A percentile compares a stretch with the other conserved stretches of the same genome.
Conservation (phyloP, 352 stramenopile species). For the Phytophthora citricola region DNA sequence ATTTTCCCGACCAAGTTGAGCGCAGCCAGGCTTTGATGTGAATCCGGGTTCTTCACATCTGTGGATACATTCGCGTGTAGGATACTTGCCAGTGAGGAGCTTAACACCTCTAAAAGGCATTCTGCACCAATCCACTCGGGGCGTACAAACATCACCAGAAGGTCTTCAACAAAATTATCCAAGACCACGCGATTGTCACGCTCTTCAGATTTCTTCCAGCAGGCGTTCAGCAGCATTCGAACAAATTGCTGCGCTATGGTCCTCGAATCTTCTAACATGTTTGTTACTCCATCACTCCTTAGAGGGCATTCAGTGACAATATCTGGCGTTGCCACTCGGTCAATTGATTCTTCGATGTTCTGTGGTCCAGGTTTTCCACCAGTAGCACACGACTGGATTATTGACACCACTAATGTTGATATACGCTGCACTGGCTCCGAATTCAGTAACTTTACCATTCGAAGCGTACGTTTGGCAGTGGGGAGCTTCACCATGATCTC, state of each 20-base stretch:
- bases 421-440: conserved; percentile 73
- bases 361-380: conserved; percentile 8
- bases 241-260: conserved; percentile 58
- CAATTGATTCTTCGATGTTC: conserved; percentile 15
- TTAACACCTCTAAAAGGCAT: conserved; percentile 75
- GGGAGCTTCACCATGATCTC: conserved; percentile 80
- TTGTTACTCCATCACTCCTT: conserved; percentile 16
- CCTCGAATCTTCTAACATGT: conserved; percentile 39
- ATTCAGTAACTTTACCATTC: conserved; percentile 71
- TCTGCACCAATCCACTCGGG: conserved; percentile 83
- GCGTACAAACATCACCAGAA: conserved; percentile 82
- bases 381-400: conserved; percentile 63
- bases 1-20: conserved; percentile 82
- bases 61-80: conserved; percentile 61
- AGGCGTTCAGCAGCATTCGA: conserved; percentile 63
- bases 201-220: conserved; percentile 86
- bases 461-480: conserved; percentile 70
- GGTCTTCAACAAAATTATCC: conserved; percentile 86
- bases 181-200: conserved; percentile 75
- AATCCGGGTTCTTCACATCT: conserved; percentile 71
- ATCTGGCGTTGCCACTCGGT: conserved; percentile 30
- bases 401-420: conserved; percentile 64
- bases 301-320: conserved; percentile 12
- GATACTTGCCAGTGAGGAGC: conserved; percentile 69
- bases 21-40: conserved; percentile 67